Base-by-base conservation (phyloP, 2,329 filamentous ascomycete species). In the Pezicula rhizophila region DNA sequence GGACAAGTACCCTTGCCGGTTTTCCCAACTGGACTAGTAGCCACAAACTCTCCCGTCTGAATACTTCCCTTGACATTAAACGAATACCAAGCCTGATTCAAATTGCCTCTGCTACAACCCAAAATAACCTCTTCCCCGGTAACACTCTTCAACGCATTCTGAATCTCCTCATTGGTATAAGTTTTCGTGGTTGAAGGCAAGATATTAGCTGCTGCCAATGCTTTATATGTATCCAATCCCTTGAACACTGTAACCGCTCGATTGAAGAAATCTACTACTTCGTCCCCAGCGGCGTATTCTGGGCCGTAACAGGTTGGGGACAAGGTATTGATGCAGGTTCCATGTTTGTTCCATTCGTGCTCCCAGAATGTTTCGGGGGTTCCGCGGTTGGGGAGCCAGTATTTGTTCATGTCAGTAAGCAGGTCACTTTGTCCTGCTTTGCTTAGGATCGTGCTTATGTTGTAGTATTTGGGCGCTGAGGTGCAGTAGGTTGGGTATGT, bases 331-430 rank as follows among this genome's bases (percentile, higher is more conserved):
- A 89, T 79, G 66, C 85, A 89, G 15, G 74, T 77, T 46, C 86
- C 87, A 62, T 90, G 86, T 65, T 89, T 90, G 57, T 74, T 72
- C 80, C 82, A 89, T 65, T 89, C 85, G 63, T 89, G 84, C 62
- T 84, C 71, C 85, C 85, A 89, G 58, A 89, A 80, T 7, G 68
- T 68, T 55, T 81, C 75, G 57, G 83, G 80, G 42, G 80, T 68
- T 48, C 82, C 82, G 44, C 76, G 63, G 66, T 82, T 78, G 61
- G 83, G 79, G 64, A 85, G 83, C 85, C 84, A 88, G 68, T 82
- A 86, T 2, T 69, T 77, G 47, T 76, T 66, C 85, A 89, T 89
- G 63, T 81, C 85, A 3, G 68, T 67, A 1, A 89, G 70, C 1
- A 84, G 71, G 25, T 20, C 37, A 2, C 12, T 28, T 28, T 44